Conservation (phyloP, 2,329 filamentous ascomycete genomes). For the Paecilomyces variotii region DNA sequence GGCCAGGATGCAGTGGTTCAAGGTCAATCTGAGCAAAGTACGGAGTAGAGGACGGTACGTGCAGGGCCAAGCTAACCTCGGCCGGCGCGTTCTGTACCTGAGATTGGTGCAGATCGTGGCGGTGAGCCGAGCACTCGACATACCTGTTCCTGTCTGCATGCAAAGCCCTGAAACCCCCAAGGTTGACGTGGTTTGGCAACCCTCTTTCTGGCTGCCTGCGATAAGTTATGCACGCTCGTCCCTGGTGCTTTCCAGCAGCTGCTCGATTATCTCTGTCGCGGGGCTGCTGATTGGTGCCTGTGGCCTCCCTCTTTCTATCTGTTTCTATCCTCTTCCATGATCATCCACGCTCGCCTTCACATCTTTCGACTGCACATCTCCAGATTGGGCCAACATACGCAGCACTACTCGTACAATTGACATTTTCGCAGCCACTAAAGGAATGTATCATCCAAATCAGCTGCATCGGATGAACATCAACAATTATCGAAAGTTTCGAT, state of each 20-base stretch:
- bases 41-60: neutral
- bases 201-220: neutral
- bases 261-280: neutral
- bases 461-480: neutral
- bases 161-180: neutral
- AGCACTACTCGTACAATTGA: neutral
- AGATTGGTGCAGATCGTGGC: neutral
- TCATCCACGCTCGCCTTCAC: neutral
- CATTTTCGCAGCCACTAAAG: neutral
- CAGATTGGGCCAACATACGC: neutral
- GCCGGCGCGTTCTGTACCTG: neutral
- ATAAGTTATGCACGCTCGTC: neutral
- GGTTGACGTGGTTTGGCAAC: too few species aligned
- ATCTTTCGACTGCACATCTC: neutral
- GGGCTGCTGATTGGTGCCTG: neutral
- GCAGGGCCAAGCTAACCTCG: neutral
- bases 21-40: neutral
- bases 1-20: neutral
- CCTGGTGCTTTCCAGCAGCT: neutral
- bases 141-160: neutral
- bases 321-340: neutral
- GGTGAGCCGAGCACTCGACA: neutral
- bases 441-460: neutral
- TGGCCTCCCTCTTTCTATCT: neutral
- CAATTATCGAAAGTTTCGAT: neutral